phyloP scores from a whole-genome alignment of 352 stramenopile species.

The Peronospora belbahrii region DNA sequence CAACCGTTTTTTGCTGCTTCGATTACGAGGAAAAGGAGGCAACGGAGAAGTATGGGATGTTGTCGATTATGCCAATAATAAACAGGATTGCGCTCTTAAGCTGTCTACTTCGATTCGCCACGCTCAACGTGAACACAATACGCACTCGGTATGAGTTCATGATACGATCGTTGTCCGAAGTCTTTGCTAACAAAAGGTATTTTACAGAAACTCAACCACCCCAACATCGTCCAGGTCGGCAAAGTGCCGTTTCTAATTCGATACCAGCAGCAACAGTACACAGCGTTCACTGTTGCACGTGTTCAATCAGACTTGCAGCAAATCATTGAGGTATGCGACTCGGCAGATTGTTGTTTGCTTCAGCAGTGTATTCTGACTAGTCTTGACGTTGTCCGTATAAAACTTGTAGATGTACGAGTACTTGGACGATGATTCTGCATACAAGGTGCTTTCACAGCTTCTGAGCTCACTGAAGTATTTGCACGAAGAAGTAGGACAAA shows the following conservation, averaged over 20 bases:
- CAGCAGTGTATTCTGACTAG: background rate
- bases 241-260: conserved; percentile 50
- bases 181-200: conserved; percentile 6
- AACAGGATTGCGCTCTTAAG: conserved; percentile 55
- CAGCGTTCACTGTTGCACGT: conserved; percentile 65
- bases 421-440: conserved; percentile 50
- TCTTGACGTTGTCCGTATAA: background rate
- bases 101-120: conserved; percentile 67
- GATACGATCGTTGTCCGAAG: background rate
- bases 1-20: conserved; percentile 59
- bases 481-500: conserved; percentile 48
- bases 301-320: conserved; percentile 68
- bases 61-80: conserved; percentile 64
- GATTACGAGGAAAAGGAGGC: conserved; percentile 60
- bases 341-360: background rate
- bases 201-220: conserved; percentile 54
- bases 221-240: conserved; percentile 59
- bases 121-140: conserved; percentile 57
- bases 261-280: conserved; percentile 65
- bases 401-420: conserved; percentile 39
- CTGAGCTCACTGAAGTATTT: conserved; percentile 63
- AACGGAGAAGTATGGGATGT: conserved; percentile 80
- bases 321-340: conserved; percentile 45
- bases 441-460: conserved; percentile 61
- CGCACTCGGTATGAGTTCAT: conserved; percentile 46